Evolutionary conservation across 2,329 filamentous ascomycete genomes (phyloP).

Genomic region (Claviceps digitariae): DNA sequence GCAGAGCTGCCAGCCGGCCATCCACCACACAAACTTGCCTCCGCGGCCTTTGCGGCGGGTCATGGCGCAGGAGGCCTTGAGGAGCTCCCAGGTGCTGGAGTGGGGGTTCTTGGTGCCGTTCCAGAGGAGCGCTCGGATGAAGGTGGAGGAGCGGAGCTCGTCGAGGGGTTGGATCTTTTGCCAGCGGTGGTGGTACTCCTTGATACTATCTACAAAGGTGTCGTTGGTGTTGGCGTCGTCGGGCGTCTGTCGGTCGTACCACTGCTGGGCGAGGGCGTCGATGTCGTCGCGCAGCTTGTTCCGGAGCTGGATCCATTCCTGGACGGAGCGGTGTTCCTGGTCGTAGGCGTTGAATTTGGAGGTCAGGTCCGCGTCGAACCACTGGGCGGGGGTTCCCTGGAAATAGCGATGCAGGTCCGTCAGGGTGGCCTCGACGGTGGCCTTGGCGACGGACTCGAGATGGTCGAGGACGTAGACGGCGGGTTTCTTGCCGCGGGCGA

Average conservation of each 20-base stretch:
- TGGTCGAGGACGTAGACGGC: not conserved
- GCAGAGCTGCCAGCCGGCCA: constrained; percentile 35
- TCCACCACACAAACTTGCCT: constrained; percentile 28
- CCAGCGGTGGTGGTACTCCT: constrained; percentile 27
- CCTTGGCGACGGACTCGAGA: not conserved
- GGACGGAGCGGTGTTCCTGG: not conserved
- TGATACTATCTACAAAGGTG: constrained; percentile 16
- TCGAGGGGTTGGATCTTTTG: constrained; percentile 24
- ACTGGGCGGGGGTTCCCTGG: not conserved
- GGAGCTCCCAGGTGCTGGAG: constrained; percentile 30
- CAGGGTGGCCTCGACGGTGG: not conserved
- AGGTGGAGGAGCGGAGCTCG: constrained; percentile 11
- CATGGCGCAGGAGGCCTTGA: constrained; percentile 38
- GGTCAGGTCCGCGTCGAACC: not conserved
- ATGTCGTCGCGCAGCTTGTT: constrained; percentile 16
- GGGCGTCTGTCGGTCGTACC: constrained; percentile 14
- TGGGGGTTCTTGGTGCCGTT: constrained; percentile 10
- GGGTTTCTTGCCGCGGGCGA: not conserved
- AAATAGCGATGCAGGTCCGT: not conserved
- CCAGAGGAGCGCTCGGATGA: constrained; percentile 15
- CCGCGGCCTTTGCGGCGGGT: constrained; percentile 15
- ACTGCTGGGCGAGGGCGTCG: constrained; percentile 14
- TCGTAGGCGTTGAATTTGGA: not conserved
- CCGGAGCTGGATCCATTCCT: constrained; percentile 16
- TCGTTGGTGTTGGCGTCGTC: constrained; percentile 7